Evolutionary conservation across 176 grass and related monocot genomes (phyloP), one percentile per base, ranked within the genome.

Genomic region (Hordeum vulgare): DNA sequence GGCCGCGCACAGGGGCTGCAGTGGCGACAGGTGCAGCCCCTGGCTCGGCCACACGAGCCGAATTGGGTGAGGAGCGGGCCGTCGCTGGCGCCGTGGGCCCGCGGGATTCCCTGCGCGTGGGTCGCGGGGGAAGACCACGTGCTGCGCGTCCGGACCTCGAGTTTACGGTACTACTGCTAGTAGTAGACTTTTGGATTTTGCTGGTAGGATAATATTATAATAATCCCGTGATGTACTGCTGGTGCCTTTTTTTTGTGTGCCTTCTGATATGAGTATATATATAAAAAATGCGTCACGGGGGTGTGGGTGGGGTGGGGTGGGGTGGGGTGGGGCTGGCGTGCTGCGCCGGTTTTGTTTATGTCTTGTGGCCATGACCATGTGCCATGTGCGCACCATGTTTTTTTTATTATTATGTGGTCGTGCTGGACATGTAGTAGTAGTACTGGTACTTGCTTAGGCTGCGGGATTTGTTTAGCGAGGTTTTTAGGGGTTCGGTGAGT

Each of bases 81-180:
- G 33, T 7, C 7, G 0, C 65, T 67, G 79, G 70, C 79, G 12
- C 6, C 0, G 1, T 15, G 65, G 79, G 79, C 33, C 65, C 7
- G 77, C 28, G 61, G 69, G 82, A 89, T 89, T 89, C 82, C 81
- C 40, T 61, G 40, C 51, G 87, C 61, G 26, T 56, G 21, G 12
- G 36, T 4, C 57, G 45, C 42, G 18, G n/a, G n/a, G 20, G 44
- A 75, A 25, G 21, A 66, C 71, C 73, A 78, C 83, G 83, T 86
- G 82, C n/a, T 45, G 27, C 8, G 33, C 6, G 24, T 61, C 67
- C n/a, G 12, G 4, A 14, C 40, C 70, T 7, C 21, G 24, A 18
- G 47, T 15, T 51, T 8, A 20, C 51, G 31, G 31, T 33, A 33
- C 31, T 33, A 4, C 31, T 33, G 4, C 31, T 33, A 2, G 31